phyloP scores from a whole-genome alignment of 345 rosid genomes.

The Hevea brasiliensis region DNA sequence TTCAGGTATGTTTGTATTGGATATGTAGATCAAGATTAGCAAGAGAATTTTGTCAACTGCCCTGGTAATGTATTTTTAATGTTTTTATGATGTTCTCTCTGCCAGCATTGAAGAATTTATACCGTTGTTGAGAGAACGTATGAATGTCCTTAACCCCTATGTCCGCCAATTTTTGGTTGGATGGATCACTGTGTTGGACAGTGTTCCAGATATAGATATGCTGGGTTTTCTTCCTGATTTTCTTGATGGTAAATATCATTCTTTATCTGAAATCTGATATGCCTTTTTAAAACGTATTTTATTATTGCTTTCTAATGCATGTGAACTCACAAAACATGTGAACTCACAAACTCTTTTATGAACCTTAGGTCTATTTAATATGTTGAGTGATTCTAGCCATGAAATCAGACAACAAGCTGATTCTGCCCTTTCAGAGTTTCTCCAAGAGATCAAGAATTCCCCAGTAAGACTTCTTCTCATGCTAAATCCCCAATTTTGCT shows the following conservation, averaged over 20 bases:
- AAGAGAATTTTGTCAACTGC: neutral
- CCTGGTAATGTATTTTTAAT: constrained; percentile 10
- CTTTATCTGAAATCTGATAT: constrained; percentile 13
- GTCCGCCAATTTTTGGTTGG: constrained; percentile 99
- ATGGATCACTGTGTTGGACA: constrained; percentile 99
- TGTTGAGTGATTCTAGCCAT: constrained; percentile 98
- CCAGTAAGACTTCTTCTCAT: constrained; percentile 70
- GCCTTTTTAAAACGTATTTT: neutral
- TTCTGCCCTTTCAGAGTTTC: constrained; percentile 99
- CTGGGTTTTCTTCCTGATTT: constrained; percentile 99
- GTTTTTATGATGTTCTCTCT: constrained; percentile 24
- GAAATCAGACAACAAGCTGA: constrained; percentile 99
- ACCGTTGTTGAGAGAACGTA: constrained; percentile 91
- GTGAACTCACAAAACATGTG: constrained; percentile 17
- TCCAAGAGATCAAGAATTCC: constrained; percentile 98
- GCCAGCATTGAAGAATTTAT: constrained; percentile 98
- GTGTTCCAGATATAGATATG: constrained; percentile 99
- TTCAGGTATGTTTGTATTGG: constrained; percentile 66
- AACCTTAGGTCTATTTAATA: constrained; percentile 85
- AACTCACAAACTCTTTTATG: constrained; percentile 16
- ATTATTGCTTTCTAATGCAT: neutral
- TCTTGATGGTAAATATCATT: constrained; percentile 77
- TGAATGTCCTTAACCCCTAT: constrained; percentile 89
- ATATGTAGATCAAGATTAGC: constrained; percentile 1
- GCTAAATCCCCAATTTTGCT: neutral